Base-by-base conservation (phyloP, 1,284 basidiomycete genomes). In the Leccinum solheimii region DNA sequence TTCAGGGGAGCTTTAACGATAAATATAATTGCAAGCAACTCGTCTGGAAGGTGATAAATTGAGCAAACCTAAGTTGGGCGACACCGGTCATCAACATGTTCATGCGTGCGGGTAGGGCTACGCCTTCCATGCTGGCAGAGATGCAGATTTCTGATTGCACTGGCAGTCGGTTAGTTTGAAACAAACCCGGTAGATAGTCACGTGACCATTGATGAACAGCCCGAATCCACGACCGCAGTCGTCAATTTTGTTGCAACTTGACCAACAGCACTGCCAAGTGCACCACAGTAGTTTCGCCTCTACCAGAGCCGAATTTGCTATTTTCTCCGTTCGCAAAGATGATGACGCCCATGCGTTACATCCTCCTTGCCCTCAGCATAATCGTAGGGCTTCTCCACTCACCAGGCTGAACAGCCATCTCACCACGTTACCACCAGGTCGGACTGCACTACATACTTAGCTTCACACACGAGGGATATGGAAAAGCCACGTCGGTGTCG, bases 331-430 rank as follows among this genome's bases (percentile, higher is more conserved):
- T 45, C 5, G 49, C 66, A 76, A 85, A 80, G 73, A 91, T 91
- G 89, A 90, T 88, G 84, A 87, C 88, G 64, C 86, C 86, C 64
- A 85, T 87, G 82, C 86, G 90, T 71, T 92, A 91, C 72, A 78
- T 89, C 57, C 69, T 90, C 51, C 80, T 91, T 66, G 84, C 83
- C 64, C 79, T 91, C 68, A 83, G 74, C 72, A 80, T 89, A 69
- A 80, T 91, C 59, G 88, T 90, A 67, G 65, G 87, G 74, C 36
- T 64, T 10, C 57, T 21, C 14, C 19, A 50, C 34, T 13, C 16
- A 56, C 48, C 30, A 57, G 57, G 51, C 32, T 2, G 5, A 23
- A 43, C 27, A 36, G 7, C 19, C 48, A 16, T 56, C 56, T 71
- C 34, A 66, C 61, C 59, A 32, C 57, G 51, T 27, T 40, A 43